Conservation (phyloP, 768 basidiomycete species). For the Russula dissimulans region DNA sequence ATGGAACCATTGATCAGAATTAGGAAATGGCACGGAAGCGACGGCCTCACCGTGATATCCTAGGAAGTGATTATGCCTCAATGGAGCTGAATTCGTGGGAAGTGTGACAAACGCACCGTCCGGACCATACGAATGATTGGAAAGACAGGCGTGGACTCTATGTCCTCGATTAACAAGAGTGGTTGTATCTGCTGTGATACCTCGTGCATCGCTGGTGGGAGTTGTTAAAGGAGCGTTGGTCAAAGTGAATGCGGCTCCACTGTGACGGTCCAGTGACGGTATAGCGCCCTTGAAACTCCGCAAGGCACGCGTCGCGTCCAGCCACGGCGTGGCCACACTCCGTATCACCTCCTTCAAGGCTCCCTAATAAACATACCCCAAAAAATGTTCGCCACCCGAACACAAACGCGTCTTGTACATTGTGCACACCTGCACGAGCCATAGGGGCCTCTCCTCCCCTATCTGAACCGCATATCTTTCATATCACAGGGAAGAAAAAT, state of each 20-base stretch:
- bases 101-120: constrained; percentile 33
- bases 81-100: neutral
- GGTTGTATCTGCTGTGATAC: constrained; percentile 27
- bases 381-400: no score
- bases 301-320: constrained; percentile 16
- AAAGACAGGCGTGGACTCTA: constrained; percentile 57
- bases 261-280: neutral
- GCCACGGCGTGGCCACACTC: no score
- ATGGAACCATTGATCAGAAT: neutral
- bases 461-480: no score
- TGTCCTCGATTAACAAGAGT: constrained; percentile 41
- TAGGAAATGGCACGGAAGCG: neutral
- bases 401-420: no score
- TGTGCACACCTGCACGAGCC: no score
- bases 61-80: neutral
- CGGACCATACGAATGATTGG: constrained; percentile 76
- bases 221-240: neutral
- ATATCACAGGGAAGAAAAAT: no score
- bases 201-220: neutral
- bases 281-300: constrained; percentile 16
- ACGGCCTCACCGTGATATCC: constrained; percentile 11
- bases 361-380: no score
- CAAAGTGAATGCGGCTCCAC: neutral
- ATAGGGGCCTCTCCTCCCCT: no score
- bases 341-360: neutral